These are phyloP conservation scores for Rhizopogon vinicolor DNA, from an alignment of 768 basidiomycete species.

Conservation along the genomic window DNA sequence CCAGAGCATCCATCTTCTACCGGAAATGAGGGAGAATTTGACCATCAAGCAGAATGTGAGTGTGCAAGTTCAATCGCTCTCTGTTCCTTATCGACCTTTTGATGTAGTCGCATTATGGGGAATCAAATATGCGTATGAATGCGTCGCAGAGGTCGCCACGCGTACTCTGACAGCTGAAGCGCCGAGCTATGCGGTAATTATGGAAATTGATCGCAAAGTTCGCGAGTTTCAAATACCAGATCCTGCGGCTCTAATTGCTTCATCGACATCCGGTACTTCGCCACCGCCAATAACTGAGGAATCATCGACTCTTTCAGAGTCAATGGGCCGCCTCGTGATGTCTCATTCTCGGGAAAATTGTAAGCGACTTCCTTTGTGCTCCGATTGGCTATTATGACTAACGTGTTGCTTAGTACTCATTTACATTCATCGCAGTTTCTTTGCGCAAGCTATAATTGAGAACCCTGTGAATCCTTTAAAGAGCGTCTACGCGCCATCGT, in stretches of 20 bases:
- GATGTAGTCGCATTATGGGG: conserved; percentile 53
- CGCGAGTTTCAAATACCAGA: conserved; percentile 60
- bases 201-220: conserved; percentile 65
- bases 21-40: conserved; percentile 14
- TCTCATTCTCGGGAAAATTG: conserved; percentile 31
- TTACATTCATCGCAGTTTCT: conserved; percentile 65
- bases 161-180: conserved; percentile 61
- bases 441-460: conserved; percentile 68
- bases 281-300: conserved; percentile 9
- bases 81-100: conserved; percentile 1
- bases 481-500: conserved; percentile 60
- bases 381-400: background rate
- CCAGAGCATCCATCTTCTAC: conserved; percentile 31
- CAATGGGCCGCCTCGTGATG: conserved; percentile 37
- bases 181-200: conserved; percentile 58
- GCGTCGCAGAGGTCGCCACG: conserved; percentile 57
- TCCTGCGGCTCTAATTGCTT: conserved; percentile 32
- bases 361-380: conserved; percentile 16
- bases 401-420: conserved; percentile 40
- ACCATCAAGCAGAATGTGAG: conserved; percentile 20
- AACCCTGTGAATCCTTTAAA: conserved; percentile 62
- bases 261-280: conserved; percentile 25
- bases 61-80: conserved; percentile 7
- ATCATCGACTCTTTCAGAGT: conserved; percentile 14
- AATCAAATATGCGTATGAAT: conserved; percentile 61